Base-by-base conservation (phyloP, 768 basidiomycete genomes). In the Tricholoma furcatifolium region DNA sequence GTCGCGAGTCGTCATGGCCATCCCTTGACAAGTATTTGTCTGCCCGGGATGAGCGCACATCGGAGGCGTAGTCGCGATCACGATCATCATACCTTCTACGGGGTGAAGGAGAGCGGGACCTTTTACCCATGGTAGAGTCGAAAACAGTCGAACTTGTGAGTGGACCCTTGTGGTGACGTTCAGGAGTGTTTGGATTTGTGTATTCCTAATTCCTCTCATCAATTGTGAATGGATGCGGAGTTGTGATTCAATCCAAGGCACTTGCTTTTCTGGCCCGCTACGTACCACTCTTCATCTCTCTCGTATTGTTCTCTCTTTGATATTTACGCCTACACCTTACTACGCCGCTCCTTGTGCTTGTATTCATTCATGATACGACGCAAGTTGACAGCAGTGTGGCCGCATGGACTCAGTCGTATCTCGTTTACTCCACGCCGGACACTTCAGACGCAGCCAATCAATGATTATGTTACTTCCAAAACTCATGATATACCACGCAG, bases 401-500 rank as follows among this genome's bases (percentile, higher is more conserved):
- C 58, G 38, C 38, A 55, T 44, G 63, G 63, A 59, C 67, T 62
- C 49, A 48, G 58, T 51, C 65, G 66, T 48, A 58, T 62, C 45
- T 55, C 51, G 41, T 62, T 68, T 43, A 66, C 50, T 39, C 56
- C 62, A 20, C 63, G 66, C 24, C 72, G 79, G 21, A 65, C 57
- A 53, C 58, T 87, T 18, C 79, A 80, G 50, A 86, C 85, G 14
- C 84, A 87, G 63, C 74, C 83, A 9, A 74, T 78, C 11, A 76
- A 74, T 45, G 78, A 83, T 54, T 70, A 72, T 51, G 46, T 53
- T 48, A 59, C 52, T 60, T 52, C 62, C 47, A 70, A 71, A 34
- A 69, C 68, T 31, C 54, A 60, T 20, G 69, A 70, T 43, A 47
- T 57, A 34, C 65, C 71, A n/a, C 62, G 63, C 54, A 59, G 64